Percentiles rank a stretch among this genome's conserved stretches.
Evolutionary conservation across 768 basidiomycete genomes (phyloP).

Genomic region (Infundibulicybe gibba): DNA sequence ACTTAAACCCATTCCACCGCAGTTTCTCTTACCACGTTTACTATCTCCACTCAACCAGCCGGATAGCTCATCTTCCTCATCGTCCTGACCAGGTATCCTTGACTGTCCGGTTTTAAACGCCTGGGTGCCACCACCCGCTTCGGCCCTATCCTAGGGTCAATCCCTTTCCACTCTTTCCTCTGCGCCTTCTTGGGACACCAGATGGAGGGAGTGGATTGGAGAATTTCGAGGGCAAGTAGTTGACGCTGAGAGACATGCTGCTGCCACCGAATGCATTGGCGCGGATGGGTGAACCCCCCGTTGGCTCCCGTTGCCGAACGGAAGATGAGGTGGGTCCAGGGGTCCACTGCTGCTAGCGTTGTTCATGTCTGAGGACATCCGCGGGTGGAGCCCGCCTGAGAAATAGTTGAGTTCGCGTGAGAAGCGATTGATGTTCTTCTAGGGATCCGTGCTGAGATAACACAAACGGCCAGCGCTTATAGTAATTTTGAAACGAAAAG

Average conservation of each 20-base stretch:
- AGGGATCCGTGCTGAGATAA: too few relatives aligned
- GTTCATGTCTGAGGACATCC: background rate
- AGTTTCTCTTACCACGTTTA: conserved; percentile 35
- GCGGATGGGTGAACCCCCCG: conserved; percentile 14
- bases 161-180: conserved; percentile 18
- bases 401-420: background rate
- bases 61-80: conserved; percentile 43
- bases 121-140: conserved; percentile 54
- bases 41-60: conserved; percentile 11
- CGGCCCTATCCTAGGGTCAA: conserved; percentile 29
- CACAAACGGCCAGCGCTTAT: too few relatives aligned
- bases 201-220: conserved; percentile 36
- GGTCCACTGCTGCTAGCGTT: conserved; percentile 18
- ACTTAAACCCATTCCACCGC: conserved; percentile 85
- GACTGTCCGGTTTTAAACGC: conserved; percentile 42
- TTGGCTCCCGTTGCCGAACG: conserved; percentile 24
- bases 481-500: too few relatives aligned
- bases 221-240: conserved; percentile 69
- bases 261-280: conserved; percentile 16
- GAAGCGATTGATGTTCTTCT: background rate
- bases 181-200: conserved; percentile 20
- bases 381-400: background rate
- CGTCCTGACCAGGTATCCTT: conserved; percentile 36
- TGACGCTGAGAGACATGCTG: conserved; percentile 32
- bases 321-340: conserved; percentile 36